These are phyloP conservation scores for Macroventuria anomochaeta DNA, from an alignment of 2,329 filamentous ascomycete genomes.

Conservation along the genomic window DNA sequence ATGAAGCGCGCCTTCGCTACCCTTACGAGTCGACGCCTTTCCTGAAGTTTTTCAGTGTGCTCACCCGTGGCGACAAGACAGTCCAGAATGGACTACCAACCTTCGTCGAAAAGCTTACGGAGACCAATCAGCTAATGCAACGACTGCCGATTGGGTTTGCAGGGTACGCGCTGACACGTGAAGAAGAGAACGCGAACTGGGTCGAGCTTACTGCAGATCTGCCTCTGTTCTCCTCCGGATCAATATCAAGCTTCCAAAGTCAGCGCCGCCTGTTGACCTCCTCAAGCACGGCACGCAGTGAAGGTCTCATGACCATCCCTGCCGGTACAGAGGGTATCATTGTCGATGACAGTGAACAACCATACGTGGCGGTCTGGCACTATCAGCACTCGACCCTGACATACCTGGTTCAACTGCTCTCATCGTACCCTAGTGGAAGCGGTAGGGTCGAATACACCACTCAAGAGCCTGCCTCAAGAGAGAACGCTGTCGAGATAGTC, in stretches of 20 bases:
- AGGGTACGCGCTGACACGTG: constrained; percentile 77
- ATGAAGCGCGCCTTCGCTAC: constrained; percentile 76
- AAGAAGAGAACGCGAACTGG: constrained; percentile 84
- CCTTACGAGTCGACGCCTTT: constrained; percentile 87
- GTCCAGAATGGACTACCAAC: constrained; percentile 57
- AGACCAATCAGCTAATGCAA: constrained; percentile 78
- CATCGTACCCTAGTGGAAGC: constrained; percentile 67
- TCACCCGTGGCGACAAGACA: constrained; percentile 59
- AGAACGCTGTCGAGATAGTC: constrained; percentile 75
- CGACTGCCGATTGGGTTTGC: constrained; percentile 74
- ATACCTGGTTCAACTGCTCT: constrained; percentile 77
- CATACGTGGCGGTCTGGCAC: constrained; percentile 76
- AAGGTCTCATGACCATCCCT: constrained; percentile 66
- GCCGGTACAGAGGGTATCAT: constrained; percentile 73
- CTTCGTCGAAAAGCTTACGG: constrained; percentile 69
- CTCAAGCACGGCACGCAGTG: constrained; percentile 11
- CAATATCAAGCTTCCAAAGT: constrained; percentile 25
- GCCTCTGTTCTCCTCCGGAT: constrained; percentile 62
- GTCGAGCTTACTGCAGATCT: constrained; percentile 72
- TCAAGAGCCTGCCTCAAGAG: constrained; percentile 58
- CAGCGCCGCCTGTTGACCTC: constrained; percentile 35
- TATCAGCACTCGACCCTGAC: constrained; percentile 79
- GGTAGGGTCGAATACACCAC: constrained; percentile 56
- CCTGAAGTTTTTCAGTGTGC: constrained; percentile 70
- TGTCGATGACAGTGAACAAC: constrained; percentile 73